Base-by-base conservation (phyloP, 2,329 filamentous ascomycete species). In the Sordariomycetes sp. region DNA sequence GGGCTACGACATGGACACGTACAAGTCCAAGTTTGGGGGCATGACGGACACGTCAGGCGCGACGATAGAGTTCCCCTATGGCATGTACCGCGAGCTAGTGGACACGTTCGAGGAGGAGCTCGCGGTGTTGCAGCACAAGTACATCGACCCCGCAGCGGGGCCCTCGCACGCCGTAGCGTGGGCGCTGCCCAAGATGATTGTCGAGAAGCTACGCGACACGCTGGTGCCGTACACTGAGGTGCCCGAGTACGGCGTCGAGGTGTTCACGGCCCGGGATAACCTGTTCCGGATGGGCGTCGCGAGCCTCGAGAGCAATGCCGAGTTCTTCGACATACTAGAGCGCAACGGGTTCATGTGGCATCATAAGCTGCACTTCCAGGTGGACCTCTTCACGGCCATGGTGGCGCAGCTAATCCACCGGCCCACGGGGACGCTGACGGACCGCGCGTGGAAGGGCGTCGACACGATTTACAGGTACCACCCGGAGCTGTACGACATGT, bases 311-410 rank as follows among this genome's bases (percentile, higher is more conserved):
- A 72, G 78, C 60, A 74, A 74, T 57, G 64, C 75, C 10, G 67
- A 68, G 10, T 67, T 75, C 13, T 78, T 78, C 61, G 65, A 70
- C 28, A 64, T 70, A 2, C 68, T 75, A 61, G 66, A 68, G 20
- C 68, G 72, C 25, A 70, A 69, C 0, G 76, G 76, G 1, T 83
- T 81, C 63, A 62, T 77, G 12, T 84, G 80, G 80, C 81, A 77
- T 61, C 70, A 75, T 64, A 73, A 74, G 59, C 67, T 70, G 25
- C 75, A 81, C 62, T 81, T 83, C 65, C 79, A 82, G 62, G 66
- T 77, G 53, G 80, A 81, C 57, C 68, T 82, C 25, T 78, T 82
- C 60, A 69, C 76, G 42, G 80, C 79, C 63, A 72, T 81, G 65
- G 74, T 76, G 0, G 77, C 77, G 4, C 77, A 81, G 63, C 72